A percentile compares a stretch with the other conserved stretches of the same genome.
These are phyloP conservation scores for Carex littledalei DNA, from an alignment of 176 grass and related monocot genomes.

Conservation along the genomic window DNA sequence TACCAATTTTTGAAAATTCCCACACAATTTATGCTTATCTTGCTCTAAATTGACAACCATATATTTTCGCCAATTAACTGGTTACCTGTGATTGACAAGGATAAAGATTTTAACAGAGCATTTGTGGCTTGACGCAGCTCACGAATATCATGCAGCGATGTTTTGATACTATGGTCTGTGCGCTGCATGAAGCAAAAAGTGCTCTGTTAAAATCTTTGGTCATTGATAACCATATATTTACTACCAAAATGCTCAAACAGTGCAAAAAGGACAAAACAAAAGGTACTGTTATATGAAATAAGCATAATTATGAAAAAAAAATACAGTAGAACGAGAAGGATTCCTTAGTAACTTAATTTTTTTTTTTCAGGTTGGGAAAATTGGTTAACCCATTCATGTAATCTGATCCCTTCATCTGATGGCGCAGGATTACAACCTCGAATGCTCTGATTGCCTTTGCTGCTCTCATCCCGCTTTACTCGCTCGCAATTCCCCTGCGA, in stretches of 20 bases:
- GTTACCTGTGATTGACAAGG: neutral
- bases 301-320: neutral
- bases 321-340: neutral
- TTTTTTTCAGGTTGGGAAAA: neutral
- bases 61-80: neutral
- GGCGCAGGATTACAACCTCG: slow-evolving; percentile 10
- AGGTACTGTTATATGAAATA: neutral
- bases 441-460: slow-evolving; percentile 21
- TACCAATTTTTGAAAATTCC: neutral
- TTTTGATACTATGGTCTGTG: no score
- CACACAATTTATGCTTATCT: neutral
- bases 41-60: neutral
- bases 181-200: no score
- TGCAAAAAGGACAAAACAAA: neutral
- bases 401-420: slow-evolving; percentile 10
- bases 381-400: slow-evolving; percentile 13
- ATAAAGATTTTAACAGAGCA: no score
- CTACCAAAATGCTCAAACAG: neutral
- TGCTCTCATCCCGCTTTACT: neutral
- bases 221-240: neutral
- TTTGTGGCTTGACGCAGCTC: no score
- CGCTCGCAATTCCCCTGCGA: neutral
- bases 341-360: neutral
- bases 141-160: no score
- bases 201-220: no score